A percentile compares a stretch with the other conserved stretches of the same genome.
Evolutionary conservation across 106 monocot species (phyloP).

Genomic region (Dioscorea zingiberensis): DNA sequence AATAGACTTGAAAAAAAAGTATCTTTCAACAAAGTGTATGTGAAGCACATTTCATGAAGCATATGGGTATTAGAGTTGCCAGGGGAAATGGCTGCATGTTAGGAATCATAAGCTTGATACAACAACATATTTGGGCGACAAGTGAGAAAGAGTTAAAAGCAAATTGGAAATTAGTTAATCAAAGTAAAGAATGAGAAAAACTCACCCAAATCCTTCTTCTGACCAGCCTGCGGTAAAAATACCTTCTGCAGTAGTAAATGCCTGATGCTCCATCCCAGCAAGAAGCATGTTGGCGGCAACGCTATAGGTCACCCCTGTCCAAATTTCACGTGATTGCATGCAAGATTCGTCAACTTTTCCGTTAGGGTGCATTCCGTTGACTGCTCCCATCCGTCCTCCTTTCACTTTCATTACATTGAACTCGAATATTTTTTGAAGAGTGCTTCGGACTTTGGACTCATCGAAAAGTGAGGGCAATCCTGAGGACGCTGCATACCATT

Average conservation of each 20-base stretch:
- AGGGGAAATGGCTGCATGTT: too few species aligned
- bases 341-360: constrained; percentile 88
- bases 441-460: constrained; percentile 55
- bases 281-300: constrained; percentile 90
- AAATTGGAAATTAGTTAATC: too few species aligned
- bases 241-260: constrained; percentile 90
- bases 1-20: too few species aligned
- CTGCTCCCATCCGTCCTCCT: constrained; percentile 91
- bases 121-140: too few species aligned
- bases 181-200: not conserved
- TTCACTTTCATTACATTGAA: constrained; percentile 94
- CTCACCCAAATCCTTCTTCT: constrained; percentile 95
- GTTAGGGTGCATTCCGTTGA: constrained; percentile 92
- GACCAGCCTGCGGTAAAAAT: constrained; percentile 91
- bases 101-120: too few species aligned
- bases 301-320: constrained; percentile 93
- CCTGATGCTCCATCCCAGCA: constrained; percentile 85
- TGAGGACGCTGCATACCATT: constrained; percentile 92
- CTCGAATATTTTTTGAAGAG: constrained; percentile 88
- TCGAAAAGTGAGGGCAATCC: constrained; percentile 88
- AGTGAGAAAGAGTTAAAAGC: too few species aligned
- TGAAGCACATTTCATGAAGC: too few species aligned
- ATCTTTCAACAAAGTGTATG: too few species aligned
- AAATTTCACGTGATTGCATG: constrained; percentile 98
- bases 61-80: too few species aligned